These are phyloP conservation scores for Cairneyella variabilis DNA, from an alignment of 495 filamentous ascomycete species.

Conservation along the genomic window DNA sequence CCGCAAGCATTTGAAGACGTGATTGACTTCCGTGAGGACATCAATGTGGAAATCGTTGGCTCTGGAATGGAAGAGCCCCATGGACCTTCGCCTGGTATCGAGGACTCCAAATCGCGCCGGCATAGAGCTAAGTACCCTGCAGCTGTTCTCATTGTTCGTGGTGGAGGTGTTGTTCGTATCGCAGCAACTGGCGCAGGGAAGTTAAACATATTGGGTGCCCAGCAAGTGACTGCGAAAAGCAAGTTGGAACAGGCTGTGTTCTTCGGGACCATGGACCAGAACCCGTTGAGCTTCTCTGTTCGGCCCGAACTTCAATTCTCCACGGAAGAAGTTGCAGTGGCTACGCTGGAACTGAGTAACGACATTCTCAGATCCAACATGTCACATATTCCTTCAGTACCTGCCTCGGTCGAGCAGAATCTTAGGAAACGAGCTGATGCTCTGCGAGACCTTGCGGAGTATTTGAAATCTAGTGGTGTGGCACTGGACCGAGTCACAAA, in stretches of 20 bases:
- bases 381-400: slow-evolving; percentile 62
- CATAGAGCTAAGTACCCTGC: slow-evolving; percentile 56
- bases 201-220: slow-evolving; percentile 43
- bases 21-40: slow-evolving; percentile 71
- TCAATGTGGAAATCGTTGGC: slow-evolving; percentile 54
- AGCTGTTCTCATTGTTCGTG: slow-evolving; percentile 69
- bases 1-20: slow-evolving; percentile 73
- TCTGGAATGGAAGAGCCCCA: slow-evolving; percentile 55
- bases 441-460: slow-evolving; percentile 63
- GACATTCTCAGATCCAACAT: slow-evolving; percentile 76
- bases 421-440: slow-evolving; percentile 65
- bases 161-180: slow-evolving; percentile 76
- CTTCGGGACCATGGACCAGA: slow-evolving; percentile 74
- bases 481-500: slow-evolving; percentile 56
- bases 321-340: slow-evolving; percentile 65
- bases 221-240: slow-evolving; percentile 68
- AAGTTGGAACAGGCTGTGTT: slow-evolving; percentile 95
- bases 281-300: slow-evolving; percentile 73
- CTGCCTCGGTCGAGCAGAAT: slow-evolving; percentile 76
- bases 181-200: slow-evolving; percentile 50
- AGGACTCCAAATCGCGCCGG: slow-evolving; percentile 42
- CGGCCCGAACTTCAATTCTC: slow-evolving; percentile 60
- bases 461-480: slow-evolving; percentile 53
- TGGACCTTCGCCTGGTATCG: slow-evolving; percentile 30
- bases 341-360: slow-evolving; percentile 73